Conservation (phyloP, 148 eudicot genomes). For the Camellia granthamiana region DNA sequence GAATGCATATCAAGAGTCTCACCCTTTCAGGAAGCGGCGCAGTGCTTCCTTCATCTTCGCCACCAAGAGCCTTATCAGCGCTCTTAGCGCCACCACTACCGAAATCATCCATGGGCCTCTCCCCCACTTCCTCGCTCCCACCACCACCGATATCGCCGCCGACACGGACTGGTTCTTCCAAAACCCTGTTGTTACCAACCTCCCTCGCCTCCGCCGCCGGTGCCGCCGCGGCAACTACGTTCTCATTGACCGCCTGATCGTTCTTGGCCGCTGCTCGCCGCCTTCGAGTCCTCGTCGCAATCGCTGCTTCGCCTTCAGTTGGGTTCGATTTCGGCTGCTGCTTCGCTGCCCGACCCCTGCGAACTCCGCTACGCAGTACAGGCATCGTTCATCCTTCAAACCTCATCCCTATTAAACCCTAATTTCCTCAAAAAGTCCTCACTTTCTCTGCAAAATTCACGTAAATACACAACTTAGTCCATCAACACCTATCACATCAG, state of each 20-base stretch:
- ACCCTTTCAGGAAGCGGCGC: conserved; percentile 62
- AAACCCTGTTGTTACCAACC: conserved; percentile 17
- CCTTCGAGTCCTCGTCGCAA: conserved; percentile 53
- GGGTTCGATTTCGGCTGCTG: conserved; percentile 32
- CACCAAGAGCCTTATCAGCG: conserved; percentile 34
- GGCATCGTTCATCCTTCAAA: conserved; percentile 65
- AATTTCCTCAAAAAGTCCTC: not conserved
- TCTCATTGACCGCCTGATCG: conserved; percentile 27
- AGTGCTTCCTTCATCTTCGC: conserved; percentile 37
- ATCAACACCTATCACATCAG: not conserved
- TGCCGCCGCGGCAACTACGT: conserved; percentile 27
- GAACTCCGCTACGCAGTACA: conserved; percentile 53
- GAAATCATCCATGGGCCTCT: conserved; percentile 37
- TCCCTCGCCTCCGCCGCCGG: conserved; percentile 28
- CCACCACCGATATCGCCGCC: conserved; percentile 10
- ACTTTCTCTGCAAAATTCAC: conserved; percentile 17
- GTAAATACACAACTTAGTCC: not conserved
- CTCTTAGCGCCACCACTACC: conserved; percentile 43
- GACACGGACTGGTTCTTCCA: conserved; percentile 9
- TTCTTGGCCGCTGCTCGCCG: conserved; percentile 40
- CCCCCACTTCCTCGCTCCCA: conserved; percentile 31
- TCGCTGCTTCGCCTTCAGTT: conserved; percentile 33
- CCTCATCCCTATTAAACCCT: conserved; percentile 25
- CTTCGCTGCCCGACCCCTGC: conserved; percentile 61
- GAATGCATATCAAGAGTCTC: conserved; percentile 5